Evolutionary conservation across 1,139 yeast species (phyloP).

Genomic region (Kodamaea sp.): DNA sequence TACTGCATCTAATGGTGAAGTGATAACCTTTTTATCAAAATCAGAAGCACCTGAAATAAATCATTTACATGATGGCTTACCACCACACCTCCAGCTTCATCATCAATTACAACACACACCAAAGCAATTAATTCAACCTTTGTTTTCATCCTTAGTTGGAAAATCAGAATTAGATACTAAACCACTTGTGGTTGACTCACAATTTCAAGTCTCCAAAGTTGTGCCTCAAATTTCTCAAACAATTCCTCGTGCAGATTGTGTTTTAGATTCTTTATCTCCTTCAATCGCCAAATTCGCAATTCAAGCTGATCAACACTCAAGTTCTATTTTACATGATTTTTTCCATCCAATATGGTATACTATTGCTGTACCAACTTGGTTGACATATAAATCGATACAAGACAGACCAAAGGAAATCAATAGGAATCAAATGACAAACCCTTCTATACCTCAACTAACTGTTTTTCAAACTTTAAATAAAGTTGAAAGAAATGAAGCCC

Average conservation of each 20-base stretch:
- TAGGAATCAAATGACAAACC: constrained; percentile 1
- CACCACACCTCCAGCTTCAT: constrained; percentile 17
- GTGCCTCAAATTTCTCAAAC: constrained; percentile 45
- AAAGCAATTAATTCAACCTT: constrained; percentile 46
- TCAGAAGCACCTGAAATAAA: constrained; percentile 24
- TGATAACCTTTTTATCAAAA: constrained; percentile 38
- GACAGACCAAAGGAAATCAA: constrained; percentile 12
- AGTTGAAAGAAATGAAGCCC: constrained; percentile 1
- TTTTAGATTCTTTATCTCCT: constrained; percentile 52
- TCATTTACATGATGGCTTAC: constrained; percentile 13
- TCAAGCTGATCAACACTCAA: constrained; percentile 56
- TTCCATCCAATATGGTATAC: constrained; percentile 88
- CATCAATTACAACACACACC: constrained; percentile 22
- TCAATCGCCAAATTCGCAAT: constrained; percentile 50
- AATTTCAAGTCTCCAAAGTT: constrained; percentile 54
- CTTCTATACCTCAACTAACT: constrained; percentile 12
- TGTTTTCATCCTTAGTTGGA: constrained; percentile 63
- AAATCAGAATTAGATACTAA: constrained; percentile 68
- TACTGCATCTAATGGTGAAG: constrained; percentile 61
- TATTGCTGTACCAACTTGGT: constrained; percentile 79
- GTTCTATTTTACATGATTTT: constrained; percentile 66
- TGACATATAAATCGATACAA: constrained; percentile 44
- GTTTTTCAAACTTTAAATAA: constrained; percentile 12
- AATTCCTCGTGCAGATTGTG: constrained; percentile 25
- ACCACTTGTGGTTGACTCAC: constrained; percentile 56